These are phyloP conservation scores for Fusarium mundagurra DNA, from an alignment of 2,329 filamentous ascomycete genomes.

Conservation along the genomic window DNA sequence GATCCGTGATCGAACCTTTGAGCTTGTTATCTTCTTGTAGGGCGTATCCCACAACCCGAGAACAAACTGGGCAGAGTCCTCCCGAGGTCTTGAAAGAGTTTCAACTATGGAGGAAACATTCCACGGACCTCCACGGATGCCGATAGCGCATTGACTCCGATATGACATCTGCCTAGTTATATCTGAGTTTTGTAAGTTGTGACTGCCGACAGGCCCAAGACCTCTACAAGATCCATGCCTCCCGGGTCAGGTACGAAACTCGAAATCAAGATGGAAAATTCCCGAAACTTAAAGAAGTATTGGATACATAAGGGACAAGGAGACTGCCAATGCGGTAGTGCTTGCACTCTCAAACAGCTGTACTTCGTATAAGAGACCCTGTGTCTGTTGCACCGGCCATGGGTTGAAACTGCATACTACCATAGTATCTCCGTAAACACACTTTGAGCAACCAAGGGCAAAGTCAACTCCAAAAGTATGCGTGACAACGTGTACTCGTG, in stretches of 20 bases:
- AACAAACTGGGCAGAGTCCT: background rate
- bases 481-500: background rate
- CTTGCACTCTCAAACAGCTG: background rate
- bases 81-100: background rate
- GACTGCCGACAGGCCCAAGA: background rate
- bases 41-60: background rate
- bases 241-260: background rate
- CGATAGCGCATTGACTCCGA: background rate
- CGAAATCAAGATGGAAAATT: background rate
- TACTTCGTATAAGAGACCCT: constrained; percentile 14
- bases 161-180: background rate
- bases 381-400: constrained; percentile 8
- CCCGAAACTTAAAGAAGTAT: background rate
- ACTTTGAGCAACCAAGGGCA: constrained; percentile 10
- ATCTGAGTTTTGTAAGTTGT: background rate
- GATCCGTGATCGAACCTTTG: constrained; percentile 1
- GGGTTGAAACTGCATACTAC: constrained; percentile 12
- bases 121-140: background rate
- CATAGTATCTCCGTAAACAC: background rate
- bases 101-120: background rate
- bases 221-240: background rate
- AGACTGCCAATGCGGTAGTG: background rate
- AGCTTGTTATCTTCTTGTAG: background rate
- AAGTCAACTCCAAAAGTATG: constrained; percentile 2
- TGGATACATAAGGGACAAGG: background rate